phyloP scores from a whole-genome alignment of 2,329 filamentous ascomycete genomes.

The Apiospora saccharicola region DNA sequence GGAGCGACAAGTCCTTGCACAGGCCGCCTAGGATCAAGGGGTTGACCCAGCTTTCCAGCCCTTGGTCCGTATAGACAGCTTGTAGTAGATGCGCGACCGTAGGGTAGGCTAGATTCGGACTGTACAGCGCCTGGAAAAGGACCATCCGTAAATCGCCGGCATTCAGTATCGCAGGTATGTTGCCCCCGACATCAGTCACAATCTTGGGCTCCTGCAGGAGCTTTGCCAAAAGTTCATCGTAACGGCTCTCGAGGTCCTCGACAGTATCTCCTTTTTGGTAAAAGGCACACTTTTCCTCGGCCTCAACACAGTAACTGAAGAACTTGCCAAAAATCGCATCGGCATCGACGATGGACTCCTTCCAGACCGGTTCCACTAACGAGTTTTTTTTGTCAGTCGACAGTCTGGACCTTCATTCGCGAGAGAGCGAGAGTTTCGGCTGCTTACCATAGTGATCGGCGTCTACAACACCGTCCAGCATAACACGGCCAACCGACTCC shows the following conservation, averaged over 20 bases:
- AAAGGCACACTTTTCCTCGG: slow-evolving; percentile 48
- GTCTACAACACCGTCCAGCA: slow-evolving; percentile 48
- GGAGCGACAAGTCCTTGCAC: slow-evolving; percentile 36
- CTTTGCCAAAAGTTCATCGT: slow-evolving; percentile 40
- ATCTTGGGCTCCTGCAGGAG: slow-evolving; percentile 46
- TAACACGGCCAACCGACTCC: slow-evolving; percentile 50
- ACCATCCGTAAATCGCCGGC: slow-evolving; percentile 46
- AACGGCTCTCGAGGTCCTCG: slow-evolving; percentile 41
- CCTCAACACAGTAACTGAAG: slow-evolving; percentile 55
- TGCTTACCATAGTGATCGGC: slow-evolving; percentile 48
- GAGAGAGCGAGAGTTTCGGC: neutral
- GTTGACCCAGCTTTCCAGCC: slow-evolving; percentile 27
- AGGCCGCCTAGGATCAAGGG: slow-evolving; percentile 28
- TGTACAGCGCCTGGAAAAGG: slow-evolving; percentile 46
- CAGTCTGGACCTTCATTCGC: no score
- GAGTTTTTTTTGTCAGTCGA: neutral
- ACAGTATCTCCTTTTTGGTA: slow-evolving; percentile 45
- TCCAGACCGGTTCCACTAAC: slow-evolving; percentile 46
- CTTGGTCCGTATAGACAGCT: slow-evolving; percentile 36
- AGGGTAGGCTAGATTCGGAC: slow-evolving; percentile 43
- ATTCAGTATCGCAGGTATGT: slow-evolving; percentile 47
- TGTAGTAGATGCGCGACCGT: slow-evolving; percentile 44
- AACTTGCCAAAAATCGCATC: slow-evolving; percentile 56
- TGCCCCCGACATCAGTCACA: slow-evolving; percentile 38
- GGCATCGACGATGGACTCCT: slow-evolving; percentile 50